Percentiles rank a stretch among this genome's conserved stretches.
Conservation (phyloP, 2,329 filamentous ascomycete genomes). For the Epichloe uncinata region DNA sequence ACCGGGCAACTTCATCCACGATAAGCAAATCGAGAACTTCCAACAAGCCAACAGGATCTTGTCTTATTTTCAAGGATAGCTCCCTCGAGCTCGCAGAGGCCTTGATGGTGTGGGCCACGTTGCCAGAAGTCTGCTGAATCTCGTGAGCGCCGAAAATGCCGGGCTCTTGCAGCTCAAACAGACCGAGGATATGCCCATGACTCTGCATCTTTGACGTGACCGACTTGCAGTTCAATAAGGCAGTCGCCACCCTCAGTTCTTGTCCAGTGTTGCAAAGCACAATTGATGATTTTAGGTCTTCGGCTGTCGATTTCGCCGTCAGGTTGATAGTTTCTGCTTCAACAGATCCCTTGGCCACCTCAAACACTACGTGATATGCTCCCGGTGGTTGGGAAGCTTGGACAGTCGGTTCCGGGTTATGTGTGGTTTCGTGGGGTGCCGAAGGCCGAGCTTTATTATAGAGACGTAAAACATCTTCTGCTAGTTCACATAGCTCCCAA, state of each 20-base stretch:
- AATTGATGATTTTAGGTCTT: constrained; percentile 58
- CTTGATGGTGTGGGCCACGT: constrained; percentile 33
- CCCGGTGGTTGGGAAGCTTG: constrained; percentile 9
- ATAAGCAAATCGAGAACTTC: constrained; percentile 68
- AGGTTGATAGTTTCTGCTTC: constrained; percentile 78
- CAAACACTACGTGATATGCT: constrained; percentile 56
- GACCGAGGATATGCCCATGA: constrained; percentile 51
- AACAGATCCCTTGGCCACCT: constrained; percentile 59
- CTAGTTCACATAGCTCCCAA: constrained; percentile 64
- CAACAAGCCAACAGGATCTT: constrained; percentile 67
- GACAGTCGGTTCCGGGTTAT: neutral
- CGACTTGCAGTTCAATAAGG: constrained; percentile 56
- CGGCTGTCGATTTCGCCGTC: constrained; percentile 48
- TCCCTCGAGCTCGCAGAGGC: constrained; percentile 62
- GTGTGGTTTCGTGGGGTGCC: neutral
- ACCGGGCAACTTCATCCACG: constrained; percentile 62
- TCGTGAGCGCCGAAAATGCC: constrained; percentile 63
- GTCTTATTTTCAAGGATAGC: constrained; percentile 56
- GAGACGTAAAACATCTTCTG: constrained; percentile 45
- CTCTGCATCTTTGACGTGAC: constrained; percentile 57
- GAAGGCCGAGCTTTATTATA: constrained; percentile 23
- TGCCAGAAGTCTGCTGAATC: constrained; percentile 26
- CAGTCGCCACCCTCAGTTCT: constrained; percentile 37
- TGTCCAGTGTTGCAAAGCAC: constrained; percentile 36
- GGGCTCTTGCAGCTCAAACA: constrained; percentile 53